These are phyloP conservation scores for Cyberlindnera saturnus DNA, from an alignment of 805 yeast genomes.

Conservation along the genomic window DNA sequence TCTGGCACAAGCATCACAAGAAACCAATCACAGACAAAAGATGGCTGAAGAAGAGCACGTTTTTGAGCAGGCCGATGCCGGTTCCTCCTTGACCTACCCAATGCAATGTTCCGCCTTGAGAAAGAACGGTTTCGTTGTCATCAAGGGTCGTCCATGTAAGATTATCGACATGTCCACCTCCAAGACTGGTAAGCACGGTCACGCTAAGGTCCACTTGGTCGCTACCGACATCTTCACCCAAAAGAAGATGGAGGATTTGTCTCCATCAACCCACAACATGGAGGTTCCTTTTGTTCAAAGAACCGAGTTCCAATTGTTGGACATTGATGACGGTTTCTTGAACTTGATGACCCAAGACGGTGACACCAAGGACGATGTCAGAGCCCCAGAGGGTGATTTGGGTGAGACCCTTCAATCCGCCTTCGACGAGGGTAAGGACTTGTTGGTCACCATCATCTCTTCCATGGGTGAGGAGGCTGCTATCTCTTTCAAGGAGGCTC, in stretches of 20 bases:
- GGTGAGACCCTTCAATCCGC: conserved; percentile 90
- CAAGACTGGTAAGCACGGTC: conserved; percentile 99
- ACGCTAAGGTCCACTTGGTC: conserved; percentile 99
- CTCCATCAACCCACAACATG: conserved; percentile 99
- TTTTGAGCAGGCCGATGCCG: conserved; percentile 98
- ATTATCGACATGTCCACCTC: conserved; percentile 99
- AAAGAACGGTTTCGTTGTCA: conserved; percentile 98
- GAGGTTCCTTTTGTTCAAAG: conserved; percentile 97
- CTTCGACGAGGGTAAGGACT: conserved; percentile 97
- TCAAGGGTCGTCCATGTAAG: conserved; percentile 99
- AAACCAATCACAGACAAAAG: not conserved
- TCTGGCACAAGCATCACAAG: not conserved
- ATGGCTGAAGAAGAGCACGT: conserved; percentile 58
- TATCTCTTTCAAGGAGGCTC: conserved; percentile 97
- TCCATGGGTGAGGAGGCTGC: conserved; percentile 99
- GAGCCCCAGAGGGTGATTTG: conserved; percentile 95
- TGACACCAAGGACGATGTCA: conserved; percentile 98
- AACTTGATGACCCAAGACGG: conserved; percentile 96
- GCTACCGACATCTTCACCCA: conserved; percentile 98
- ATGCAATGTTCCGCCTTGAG: conserved; percentile 99
- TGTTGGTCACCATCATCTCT: conserved; percentile 91
- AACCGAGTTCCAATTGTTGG: conserved; percentile 94
- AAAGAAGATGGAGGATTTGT: conserved; percentile 98
- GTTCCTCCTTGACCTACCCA: conserved; percentile 98
- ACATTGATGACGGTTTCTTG: conserved; percentile 97